Conservation (phyloP, 768 basidiomycete species). For the Zangia roseola region DNA sequence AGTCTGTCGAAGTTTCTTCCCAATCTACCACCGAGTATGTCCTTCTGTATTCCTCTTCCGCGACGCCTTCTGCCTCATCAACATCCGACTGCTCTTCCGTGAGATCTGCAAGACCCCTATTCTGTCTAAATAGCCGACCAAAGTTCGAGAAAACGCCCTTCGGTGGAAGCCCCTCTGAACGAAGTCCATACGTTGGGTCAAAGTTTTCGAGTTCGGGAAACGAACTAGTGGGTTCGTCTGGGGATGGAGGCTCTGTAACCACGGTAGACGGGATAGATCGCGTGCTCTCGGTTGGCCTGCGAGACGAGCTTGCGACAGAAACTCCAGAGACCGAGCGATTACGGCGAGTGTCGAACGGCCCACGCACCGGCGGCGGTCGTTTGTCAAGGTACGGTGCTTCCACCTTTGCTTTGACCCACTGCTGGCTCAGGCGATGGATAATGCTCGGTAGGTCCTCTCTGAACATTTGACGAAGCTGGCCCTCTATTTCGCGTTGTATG, state of each 20-base stretch:
- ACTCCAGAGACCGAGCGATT: slow-evolving; percentile 42
- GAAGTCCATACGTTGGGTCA: slow-evolving; percentile 94
- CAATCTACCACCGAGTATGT: slow-evolving; percentile 71
- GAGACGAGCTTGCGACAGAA: slow-evolving; percentile 37
- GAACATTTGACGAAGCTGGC: slow-evolving; percentile 96
- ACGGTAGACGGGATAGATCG: slow-evolving; percentile 21
- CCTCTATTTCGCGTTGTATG: slow-evolving; percentile 96
- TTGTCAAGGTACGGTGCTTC: slow-evolving; percentile 84
- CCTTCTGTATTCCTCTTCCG: slow-evolving; percentile 32
- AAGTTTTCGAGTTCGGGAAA: slow-evolving; percentile 71
- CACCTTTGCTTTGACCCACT: slow-evolving; percentile 93
- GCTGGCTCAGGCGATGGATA: slow-evolving; percentile 92
- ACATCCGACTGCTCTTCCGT: slow-evolving; percentile 56
- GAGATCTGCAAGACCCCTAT: slow-evolving; percentile 77
- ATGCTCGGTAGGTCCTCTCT: slow-evolving; percentile 95
- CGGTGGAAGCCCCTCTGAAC: slow-evolving; percentile 85
- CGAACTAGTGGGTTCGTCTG: slow-evolving; percentile 26
- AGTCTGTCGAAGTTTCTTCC: slow-evolving; percentile 55
- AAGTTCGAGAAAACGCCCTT: slow-evolving; percentile 83
- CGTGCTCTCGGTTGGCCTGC: slow-evolving; percentile 22
- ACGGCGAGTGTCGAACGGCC: slow-evolving; percentile 36
- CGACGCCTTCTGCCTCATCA: slow-evolving; percentile 39
- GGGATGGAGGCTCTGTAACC: slow-evolving; percentile 12
- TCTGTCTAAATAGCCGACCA: slow-evolving; percentile 65
- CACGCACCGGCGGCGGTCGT: slow-evolving; percentile 39